These are phyloP conservation scores for Phragmites australis DNA, from an alignment of 176 grass and related monocot genomes.

Conservation along the genomic window DNA sequence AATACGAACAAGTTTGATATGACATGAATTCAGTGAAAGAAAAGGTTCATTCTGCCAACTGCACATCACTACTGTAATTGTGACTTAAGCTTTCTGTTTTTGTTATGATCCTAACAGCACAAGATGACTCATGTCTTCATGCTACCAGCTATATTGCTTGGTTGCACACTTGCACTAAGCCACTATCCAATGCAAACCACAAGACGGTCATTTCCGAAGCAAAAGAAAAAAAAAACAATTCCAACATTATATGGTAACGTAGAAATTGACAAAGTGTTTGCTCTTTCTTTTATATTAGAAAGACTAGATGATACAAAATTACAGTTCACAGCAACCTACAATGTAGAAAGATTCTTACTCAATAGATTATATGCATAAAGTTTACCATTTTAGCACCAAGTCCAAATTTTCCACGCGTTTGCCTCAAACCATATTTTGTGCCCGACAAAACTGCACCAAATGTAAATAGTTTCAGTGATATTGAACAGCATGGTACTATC, in stretches of 20 bases:
- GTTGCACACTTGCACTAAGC: conserved; percentile 25
- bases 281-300: conserved; percentile 4
- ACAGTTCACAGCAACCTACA: neutral
- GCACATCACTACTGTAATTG: neutral
- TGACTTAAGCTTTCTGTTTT: neutral
- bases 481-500: neutral
- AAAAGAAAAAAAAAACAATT: conserved; percentile 20
- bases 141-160: conserved; percentile 6
- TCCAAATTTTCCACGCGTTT: conserved; percentile 98
- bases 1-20: neutral
- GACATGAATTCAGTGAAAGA: conserved; percentile 17
- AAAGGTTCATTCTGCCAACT: neutral
- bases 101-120: conserved; percentile 30
- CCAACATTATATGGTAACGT: conserved; percentile 2
- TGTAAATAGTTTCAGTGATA: conserved; percentile 33
- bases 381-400: conserved; percentile 98
- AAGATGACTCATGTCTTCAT: conserved; percentile 21
- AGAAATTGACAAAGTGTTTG: neutral
- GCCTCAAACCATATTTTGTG: conserved; percentile 98
- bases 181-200: conserved; percentile 22
- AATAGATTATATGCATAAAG: conserved; percentile 6
- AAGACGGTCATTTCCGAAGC: conserved; percentile 12
- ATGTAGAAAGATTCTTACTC: neutral
- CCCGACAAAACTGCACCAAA: conserved; percentile 85
- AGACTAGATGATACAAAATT: neutral